Percentiles rank a stretch among this genome's conserved stretches.
Evolutionary conservation across 1,139 yeast genomes (phyloP).

Genomic region (Pichia sp.): DNA sequence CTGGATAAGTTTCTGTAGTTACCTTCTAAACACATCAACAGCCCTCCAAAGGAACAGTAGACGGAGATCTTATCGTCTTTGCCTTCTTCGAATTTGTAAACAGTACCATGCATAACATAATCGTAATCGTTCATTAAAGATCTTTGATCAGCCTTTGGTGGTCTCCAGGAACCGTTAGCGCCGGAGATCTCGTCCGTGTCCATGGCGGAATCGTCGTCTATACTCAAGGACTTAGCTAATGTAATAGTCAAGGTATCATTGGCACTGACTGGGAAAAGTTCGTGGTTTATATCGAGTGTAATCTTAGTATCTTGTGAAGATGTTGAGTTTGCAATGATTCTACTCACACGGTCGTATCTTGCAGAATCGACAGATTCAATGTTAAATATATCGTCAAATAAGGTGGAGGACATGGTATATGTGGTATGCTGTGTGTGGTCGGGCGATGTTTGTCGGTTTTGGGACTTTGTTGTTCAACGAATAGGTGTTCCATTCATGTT

Average conservation of each 20-base stretch:
- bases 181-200: conserved; percentile 39
- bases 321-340: conserved; percentile 87
- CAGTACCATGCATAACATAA: conserved; percentile 98
- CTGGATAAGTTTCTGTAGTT: conserved; percentile 85
- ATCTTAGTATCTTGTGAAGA: conserved; percentile 80
- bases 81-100: conserved; percentile 93
- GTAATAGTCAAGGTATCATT: conserved; percentile 88
- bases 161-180: conserved; percentile 85
- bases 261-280: conserved; percentile 80
- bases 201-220: conserved; percentile 47
- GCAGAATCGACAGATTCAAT: conserved; percentile 85
- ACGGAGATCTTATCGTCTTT: conserved; percentile 70
- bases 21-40: conserved; percentile 92
- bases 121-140: conserved; percentile 96
- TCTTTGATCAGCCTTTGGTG: conserved; percentile 80
- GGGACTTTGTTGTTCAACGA: too few relatives aligned
- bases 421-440: not conserved
- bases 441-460: too few relatives aligned
- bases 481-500: too few relatives aligned
- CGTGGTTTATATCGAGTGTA: conserved; percentile 89
- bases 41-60: conserved; percentile 94
- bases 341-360: conserved; percentile 88
- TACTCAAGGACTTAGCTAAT: conserved; percentile 69
- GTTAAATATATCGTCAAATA: conserved; percentile 92
- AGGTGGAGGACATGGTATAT: conserved; percentile 60